Conservation (phyloP, 768 basidiomycete genomes). For the Trametes punicea region DNA sequence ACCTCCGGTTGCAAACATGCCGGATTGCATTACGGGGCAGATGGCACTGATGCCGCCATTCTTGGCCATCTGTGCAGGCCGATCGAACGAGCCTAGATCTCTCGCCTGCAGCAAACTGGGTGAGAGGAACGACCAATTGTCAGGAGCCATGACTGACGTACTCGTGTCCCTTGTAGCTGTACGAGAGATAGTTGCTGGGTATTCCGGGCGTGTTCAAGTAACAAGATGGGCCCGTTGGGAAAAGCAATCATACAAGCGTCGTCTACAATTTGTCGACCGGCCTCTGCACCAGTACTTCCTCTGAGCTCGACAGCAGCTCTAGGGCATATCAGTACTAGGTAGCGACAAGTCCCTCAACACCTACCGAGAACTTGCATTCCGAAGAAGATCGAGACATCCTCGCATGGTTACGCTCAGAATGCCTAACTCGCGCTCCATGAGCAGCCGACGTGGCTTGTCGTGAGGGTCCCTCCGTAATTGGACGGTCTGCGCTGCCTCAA, state of each 20-base stretch:
- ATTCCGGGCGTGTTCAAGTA: slow-evolving; percentile 41
- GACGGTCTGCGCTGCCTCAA: background rate
- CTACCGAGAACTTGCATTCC: background rate
- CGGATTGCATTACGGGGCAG: slow-evolving; percentile 38
- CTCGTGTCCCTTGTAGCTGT: background rate
- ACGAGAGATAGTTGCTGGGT: slow-evolving; percentile 19
- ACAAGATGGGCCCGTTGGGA: slow-evolving; percentile 26
- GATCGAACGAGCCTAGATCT: slow-evolving; percentile 3
- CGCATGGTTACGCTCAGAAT: slow-evolving; percentile 37
- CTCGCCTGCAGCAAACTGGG: background rate
- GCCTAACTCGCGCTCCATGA: slow-evolving; percentile 23
- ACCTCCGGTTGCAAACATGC: slow-evolving; percentile 47
- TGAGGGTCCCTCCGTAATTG: slow-evolving; percentile 24
- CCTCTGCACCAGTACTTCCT: slow-evolving; percentile 19
- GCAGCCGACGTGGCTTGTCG: slow-evolving; percentile 41
- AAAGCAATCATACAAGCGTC: slow-evolving; percentile 39
- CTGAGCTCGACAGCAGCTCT: background rate
- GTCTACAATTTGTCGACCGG: slow-evolving; percentile 31
- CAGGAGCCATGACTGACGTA: background rate
- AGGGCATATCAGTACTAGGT: background rate
- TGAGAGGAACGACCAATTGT: background rate
- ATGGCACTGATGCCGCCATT: slow-evolving; percentile 43
- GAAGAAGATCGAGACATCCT: slow-evolving; percentile 32
- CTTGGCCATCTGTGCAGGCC: slow-evolving; percentile 24
- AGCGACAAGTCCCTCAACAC: background rate